Percentiles rank a stretch among this genome's conserved stretches.
These are phyloP conservation scores for Yamadazyma ubonensis DNA, from an alignment of 805 yeast genomes.

Conservation along the genomic window DNA sequence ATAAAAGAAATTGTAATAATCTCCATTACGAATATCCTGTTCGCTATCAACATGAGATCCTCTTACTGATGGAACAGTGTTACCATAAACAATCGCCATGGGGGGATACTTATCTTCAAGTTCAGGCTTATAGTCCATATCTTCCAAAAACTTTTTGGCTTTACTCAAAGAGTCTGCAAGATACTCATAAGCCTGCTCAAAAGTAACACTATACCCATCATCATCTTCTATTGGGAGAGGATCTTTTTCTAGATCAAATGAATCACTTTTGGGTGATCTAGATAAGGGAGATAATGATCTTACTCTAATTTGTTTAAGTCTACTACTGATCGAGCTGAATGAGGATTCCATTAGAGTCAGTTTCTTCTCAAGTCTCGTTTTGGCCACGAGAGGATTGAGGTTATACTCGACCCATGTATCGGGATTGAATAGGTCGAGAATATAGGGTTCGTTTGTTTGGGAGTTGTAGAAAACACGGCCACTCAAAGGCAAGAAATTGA, in stretches of 20 bases:
- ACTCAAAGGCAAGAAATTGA: slow-evolving; percentile 69
- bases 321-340: slow-evolving; percentile 27
- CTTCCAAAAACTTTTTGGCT: slow-evolving; percentile 56
- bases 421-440: slow-evolving; percentile 76
- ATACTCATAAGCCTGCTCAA: slow-evolving; percentile 63
- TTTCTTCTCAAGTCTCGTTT: slow-evolving; percentile 17
- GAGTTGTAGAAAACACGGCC: slow-evolving; percentile 73
- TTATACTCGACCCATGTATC: slow-evolving; percentile 76
- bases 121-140: slow-evolving; percentile 52
- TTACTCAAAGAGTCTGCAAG: slow-evolving; percentile 57
- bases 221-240: slow-evolving; percentile 10
- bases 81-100: slow-evolving; percentile 76
- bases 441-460: slow-evolving; percentile 55
- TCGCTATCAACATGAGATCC: slow-evolving; percentile 66
- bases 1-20: slow-evolving; percentile 72
- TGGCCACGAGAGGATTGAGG: slow-evolving; percentile 69
- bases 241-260: slow-evolving; percentile 4
- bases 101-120: slow-evolving; percentile 68
- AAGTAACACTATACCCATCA: slow-evolving; percentile 30
- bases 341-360: slow-evolving; percentile 19
- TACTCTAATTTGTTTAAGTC: slow-evolving; percentile 25
- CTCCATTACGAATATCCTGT: slow-evolving; percentile 67
- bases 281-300: slow-evolving; percentile 18
- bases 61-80: slow-evolving; percentile 79
- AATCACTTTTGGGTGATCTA: slow-evolving; percentile 13